A percentile compares a stretch with the other conserved stretches of the same genome.
Conservation (phyloP, 805 yeast species). For the Saccharomycopsis microspora region DNA sequence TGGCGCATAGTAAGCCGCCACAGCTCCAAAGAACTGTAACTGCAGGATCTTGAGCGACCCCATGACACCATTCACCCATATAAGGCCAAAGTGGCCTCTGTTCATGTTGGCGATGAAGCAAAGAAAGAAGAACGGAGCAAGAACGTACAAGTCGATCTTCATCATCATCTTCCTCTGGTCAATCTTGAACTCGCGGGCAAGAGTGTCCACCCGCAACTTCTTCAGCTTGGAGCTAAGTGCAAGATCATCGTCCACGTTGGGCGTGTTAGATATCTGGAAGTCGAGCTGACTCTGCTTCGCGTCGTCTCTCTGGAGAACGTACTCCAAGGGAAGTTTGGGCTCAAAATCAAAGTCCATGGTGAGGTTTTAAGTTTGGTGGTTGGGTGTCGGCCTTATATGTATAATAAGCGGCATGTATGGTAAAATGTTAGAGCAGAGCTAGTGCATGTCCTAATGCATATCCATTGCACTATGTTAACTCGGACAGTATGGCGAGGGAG, state of each 20-base stretch:
- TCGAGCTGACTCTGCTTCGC: background rate
- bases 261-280: background rate
- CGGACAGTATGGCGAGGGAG: too few species aligned
- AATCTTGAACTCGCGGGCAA: conserved; percentile 34
- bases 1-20: conserved; percentile 64
- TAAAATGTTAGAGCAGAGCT: too few species aligned
- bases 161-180: conserved; percentile 43
- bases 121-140: conserved; percentile 58
- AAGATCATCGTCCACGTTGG: background rate
- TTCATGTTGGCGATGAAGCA: conserved; percentile 64
- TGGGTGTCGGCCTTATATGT: too few species aligned
- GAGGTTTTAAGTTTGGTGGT: too few species aligned
- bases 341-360: too few species aligned
- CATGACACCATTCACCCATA: conserved; percentile 52
- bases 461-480: too few species aligned
- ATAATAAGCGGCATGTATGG: too few species aligned
- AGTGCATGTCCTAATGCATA: too few species aligned
- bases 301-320: background rate
- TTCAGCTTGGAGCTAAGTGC: conserved; percentile 8
- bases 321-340: background rate
- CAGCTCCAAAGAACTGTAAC: conserved; percentile 48
- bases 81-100: conserved; percentile 66
- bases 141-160: conserved; percentile 54
- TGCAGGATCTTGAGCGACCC: conserved; percentile 41
- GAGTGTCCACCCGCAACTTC: conserved; percentile 17